Base-by-base conservation (phyloP, 441 rosid species). In the Pelargonium cotyledonis region DNA sequence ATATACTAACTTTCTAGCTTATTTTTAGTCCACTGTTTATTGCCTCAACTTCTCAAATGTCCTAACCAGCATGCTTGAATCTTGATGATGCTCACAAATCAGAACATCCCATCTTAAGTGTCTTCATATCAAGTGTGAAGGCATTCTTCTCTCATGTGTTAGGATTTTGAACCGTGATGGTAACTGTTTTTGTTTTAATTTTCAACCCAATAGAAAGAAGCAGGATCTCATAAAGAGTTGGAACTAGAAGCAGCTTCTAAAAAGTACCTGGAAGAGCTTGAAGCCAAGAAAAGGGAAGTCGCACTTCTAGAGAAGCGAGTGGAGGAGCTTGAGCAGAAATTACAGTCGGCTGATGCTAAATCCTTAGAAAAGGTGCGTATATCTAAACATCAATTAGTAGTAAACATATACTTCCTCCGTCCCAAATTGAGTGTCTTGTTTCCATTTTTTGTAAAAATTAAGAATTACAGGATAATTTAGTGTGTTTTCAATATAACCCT, bases 311-410 rank as follows among this genome's bases (percentile, higher is more conserved):
- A 86, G 79, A 77, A 82, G 47, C 80, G 79, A 76, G 75, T 90
- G 31, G 87, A 81, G 63, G 95, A 88, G 67, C 89, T 92, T 66
- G 83, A 86, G 82, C 85, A 84, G 76, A 90, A 90, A 85, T 66
- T 89, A 82, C 87, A 83, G 69, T 75, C 75, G 6, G 82, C 88
- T 3, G 83, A 86, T 72, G 85, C 89, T 64, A 85, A 71, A 68
- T 44, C 38, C 12, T 26, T 84, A 68, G 78, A 76, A 72, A 89
- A 92, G 95, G 97, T 88, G 19, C 71, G 89, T 70, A 79, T 69
- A 58, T 55, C 65, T 49, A 67, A n/a, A 16, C 14, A n/a, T 8
- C 10, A 35, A 35, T 2, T 46, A 35, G 8, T 16, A 1, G 31
- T 58, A 8, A 55, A 6, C 31, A 3, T 9, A 26, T n/a, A n/a